Base-by-base conservation (phyloP, 2,329 filamentous ascomycete species). In the Microdochium paspali region DNA sequence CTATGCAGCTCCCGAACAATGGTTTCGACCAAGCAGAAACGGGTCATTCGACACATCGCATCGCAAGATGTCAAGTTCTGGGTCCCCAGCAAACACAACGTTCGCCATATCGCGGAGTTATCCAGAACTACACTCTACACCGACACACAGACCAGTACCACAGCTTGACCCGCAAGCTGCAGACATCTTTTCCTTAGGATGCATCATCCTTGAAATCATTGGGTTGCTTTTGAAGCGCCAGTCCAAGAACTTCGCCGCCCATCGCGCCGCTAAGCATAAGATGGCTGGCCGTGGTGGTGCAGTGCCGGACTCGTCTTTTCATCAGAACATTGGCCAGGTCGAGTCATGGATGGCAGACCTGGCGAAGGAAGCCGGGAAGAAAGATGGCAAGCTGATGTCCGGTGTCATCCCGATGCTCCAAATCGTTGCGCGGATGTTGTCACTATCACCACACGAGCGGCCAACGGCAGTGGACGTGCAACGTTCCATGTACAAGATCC, bases 121-220 rank as follows among this genome's bases (percentile, higher is more conserved):
- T 18, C 35, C 35, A 21, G 35, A 40, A 3, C 35, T 10, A 40
- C 18, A 3, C 23, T 20, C 44, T 13, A n/a, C 28, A 39, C 4
- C 24, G 10, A 24, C 23, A 50, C 46, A 32, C 42, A 48, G 15
- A 39, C 24, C 42, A 47, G 43, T 21, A 39, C 50, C 44, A 45
- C 15, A 18, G 30, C 65, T 74, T 18, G 70, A 76, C 52, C 70
- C 74, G 3, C 76, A 79, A 52, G 75, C 77, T 50, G 79, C 82
- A 42, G 86, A 90, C 59, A 70, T 90, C 20, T 90, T 85, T 64
- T 86, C 84, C 3, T 70, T 89, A 1, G 85, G 80, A 10, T 86
- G 84, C 60, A 73, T 89, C 46, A 85, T 85, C 50, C 69, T 89
- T 15, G 85, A 90, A 53, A 74, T 90, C 25, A 59, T 89, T 20